Base-by-base conservation (phyloP, 176 grass and related monocot genomes). In the Oropetium thomaeum region DNA sequence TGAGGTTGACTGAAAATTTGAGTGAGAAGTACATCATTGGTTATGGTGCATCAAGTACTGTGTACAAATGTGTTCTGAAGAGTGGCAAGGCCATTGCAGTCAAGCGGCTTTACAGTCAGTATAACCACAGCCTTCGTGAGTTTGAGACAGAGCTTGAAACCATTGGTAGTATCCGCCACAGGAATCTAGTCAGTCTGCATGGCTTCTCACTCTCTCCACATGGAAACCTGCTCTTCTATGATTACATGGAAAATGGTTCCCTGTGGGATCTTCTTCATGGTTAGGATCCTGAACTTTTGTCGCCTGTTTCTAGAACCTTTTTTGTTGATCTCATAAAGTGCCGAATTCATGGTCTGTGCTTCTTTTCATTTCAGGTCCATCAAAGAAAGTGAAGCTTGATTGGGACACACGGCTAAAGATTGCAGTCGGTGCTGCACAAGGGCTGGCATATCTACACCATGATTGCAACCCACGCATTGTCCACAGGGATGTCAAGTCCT, bases 181-280 rank as follows among this genome's bases (percentile, higher is more conserved):
- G 91, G 66, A 99, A 96, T 65, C 87, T 99, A 4, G 92, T 96
- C 60, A 95, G 96, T 75, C 90, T 99, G 29, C 89, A 92, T 67
- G 96, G 96, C 53, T 99, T 96, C 70, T 95, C 91, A 25, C 87
- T 96, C 5, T 95, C 96, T 34, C 92, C 91, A 8, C 82, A 96
- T 77, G 96, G 96, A 81, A 99, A 99, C 69, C 82, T 99, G n/a
- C 91, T 99, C 23, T 95, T 99, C 82, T 99, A 99, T 15, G 96
- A 99, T 66, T 96, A 92, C 79, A 96, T 99, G 96, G 92, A 96
- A 88, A 99, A 99, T 75, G 96, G 96, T 19, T 99, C 96, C 67
- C 74, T 99, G 64, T 99, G 96, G 96, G 96, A 99, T 79, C 89
- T 99, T 73, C 96, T 99, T 60, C 96, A 99, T 8, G 96, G 96